Evolutionary conservation across 2,329 filamentous ascomycete species (phyloP), one percentile per base, ranked within the genome.

Genomic region (Pseudogymnoascus sp.): DNA sequence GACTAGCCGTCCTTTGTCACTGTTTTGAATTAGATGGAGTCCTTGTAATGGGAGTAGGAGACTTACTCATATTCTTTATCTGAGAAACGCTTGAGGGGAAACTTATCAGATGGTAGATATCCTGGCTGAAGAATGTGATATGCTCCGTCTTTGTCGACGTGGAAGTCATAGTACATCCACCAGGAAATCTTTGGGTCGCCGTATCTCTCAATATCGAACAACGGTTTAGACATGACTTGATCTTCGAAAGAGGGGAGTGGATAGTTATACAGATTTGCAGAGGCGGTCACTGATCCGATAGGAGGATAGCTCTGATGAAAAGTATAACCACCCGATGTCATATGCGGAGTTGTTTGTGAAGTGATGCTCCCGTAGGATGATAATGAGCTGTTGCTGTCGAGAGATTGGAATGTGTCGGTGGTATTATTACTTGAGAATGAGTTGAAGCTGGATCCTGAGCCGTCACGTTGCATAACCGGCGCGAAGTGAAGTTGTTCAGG

Each of bases 161-260:
- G 28, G 33, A 45, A 45, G 19, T 59, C 37, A 19, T 59, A 59
- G 12, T 59, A 59, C 57, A 59, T 59, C 35, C 28, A 59, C 57
- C 57, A 59, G 1, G 35, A 30, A 59, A 59, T 59, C 9, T 59
- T 45, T 33, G 57, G 57, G 8, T 59, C 33, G 5, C 57, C 57
- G 9, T 52, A 26, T 52, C 45, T 52, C 23, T 52, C 45, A 18
- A 52, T 52, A 52, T 52, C 45, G 15, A 52, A 52, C 45, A 52
- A 18, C 19, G 45, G 45, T 30, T 52, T 52, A 12, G 45, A 52
- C 45, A 52, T 52, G 26, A 33, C 26, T 52, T 52, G 45, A 19
- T 52, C 9, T 15, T 30, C 9, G 26, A 30, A 33, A 10, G 45
- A 30, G 45, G 45, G 26, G 15, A 19, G 45, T 52, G n/a, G n/a